Evolutionary conservation across 371 early-diverging fungal genomes (phyloP), one percentile per base, ranked within the genome.

Genomic region (Actinomucor elegans): DNA sequence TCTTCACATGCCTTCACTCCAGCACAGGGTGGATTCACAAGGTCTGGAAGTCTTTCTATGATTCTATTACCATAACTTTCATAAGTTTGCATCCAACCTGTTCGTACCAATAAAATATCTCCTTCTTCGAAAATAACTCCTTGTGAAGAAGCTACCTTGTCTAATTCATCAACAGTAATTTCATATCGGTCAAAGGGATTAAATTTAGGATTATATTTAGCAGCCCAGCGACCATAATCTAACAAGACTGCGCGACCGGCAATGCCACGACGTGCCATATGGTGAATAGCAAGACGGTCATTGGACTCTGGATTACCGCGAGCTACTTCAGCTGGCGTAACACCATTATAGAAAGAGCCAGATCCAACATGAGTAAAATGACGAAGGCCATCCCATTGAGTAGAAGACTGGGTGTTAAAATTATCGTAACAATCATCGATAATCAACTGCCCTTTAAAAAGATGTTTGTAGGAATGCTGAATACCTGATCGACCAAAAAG

Each of bases 301-400:
- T 48, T 53, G 34, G 40, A 43, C 0, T 32, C 33, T 2, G 48
- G 20, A 0, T 18, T 55, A 5, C 46, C 59, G 12, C 52, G 29
- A 1, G 48, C 48, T 7, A 75, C 34, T 23, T 71, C 60, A 5
- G 43, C 35, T 1, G 61, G 35, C n/a, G 50, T 18, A 0, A 70
- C 59, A 15, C 66, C 64, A 31, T 73, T 73, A 24, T 76, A 76
- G 37, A 68, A 76, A 0, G 45, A 27, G 3, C 61, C 56, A 11
- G 55, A 33, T 1, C 36, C 23, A 1, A 56, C 14, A 33, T 65
- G 68, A 27, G 64, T 55, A 1, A 70, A 37, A 47, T 76, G 76
- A 8, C 68, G 65, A 3, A 76, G 57, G 24, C 76, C 76, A 45
- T 76, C 76, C 73, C 73, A 76, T 43, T 76, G 76, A 5, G 66